phyloP scores from a whole-genome alignment of 257 asterid genomes.

The Gentiana straminea region DNA sequence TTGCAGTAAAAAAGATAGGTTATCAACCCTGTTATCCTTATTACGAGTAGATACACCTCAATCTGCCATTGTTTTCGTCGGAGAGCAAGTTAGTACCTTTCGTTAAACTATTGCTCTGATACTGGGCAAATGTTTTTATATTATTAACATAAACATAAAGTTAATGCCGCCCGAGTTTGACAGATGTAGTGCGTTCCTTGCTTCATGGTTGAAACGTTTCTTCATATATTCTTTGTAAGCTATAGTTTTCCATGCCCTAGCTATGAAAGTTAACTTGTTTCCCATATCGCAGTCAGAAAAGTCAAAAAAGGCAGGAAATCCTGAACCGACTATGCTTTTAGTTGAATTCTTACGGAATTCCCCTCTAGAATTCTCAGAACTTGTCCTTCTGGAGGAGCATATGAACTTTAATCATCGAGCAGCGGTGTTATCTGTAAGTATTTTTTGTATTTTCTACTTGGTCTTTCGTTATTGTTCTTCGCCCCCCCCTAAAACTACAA shows the following conservation, averaged over 20 bases:
- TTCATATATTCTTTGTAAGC: neutral
- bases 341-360: slow-evolving; percentile 46
- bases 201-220: neutral
- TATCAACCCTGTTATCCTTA: slow-evolving; percentile 47
- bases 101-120: slow-evolving; percentile 4
- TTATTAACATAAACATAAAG: neutral
- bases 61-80: slow-evolving; percentile 82
- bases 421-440: slow-evolving; percentile 49
- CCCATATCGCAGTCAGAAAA: slow-evolving; percentile 58
- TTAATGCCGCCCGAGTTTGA: neutral
- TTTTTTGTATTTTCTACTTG: slow-evolving; percentile 3
- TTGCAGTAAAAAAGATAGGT: slow-evolving; percentile 60
- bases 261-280: neutral
- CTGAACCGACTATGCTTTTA: slow-evolving; percentile 48
- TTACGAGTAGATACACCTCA: slow-evolving; percentile 62
- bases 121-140: too few species aligned
- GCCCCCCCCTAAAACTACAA: neutral
- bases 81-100: slow-evolving; percentile 68
- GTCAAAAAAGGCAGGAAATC: slow-evolving; percentile 78
- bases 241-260: neutral
- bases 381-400: slow-evolving; percentile 69
- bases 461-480: slow-evolving; percentile 7
- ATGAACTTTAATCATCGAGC: slow-evolving; percentile 85
- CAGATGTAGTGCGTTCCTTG: neutral
- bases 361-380: slow-evolving; percentile 27